A percentile compares a stretch with the other conserved stretches of the same genome.
phyloP scores from a whole-genome alignment of 768 basidiomycete genomes.

The Paxillus involutus region DNA sequence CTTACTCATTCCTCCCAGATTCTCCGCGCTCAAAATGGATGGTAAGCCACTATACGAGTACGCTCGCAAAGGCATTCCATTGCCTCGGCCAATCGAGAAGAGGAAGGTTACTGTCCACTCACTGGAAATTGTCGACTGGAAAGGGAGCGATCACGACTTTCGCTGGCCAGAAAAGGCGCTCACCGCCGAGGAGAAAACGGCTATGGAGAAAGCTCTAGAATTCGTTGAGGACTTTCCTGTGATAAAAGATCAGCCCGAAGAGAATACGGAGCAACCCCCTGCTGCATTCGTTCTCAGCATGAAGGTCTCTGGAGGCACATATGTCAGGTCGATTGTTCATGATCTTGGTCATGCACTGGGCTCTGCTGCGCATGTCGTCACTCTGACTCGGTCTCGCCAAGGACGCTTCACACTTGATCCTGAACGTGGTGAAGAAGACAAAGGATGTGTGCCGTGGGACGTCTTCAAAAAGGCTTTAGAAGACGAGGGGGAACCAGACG shows the following conservation, averaged over 20 bases:
- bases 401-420: conserved; percentile 67
- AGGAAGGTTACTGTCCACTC: conserved; percentile 81
- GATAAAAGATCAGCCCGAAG: conserved; percentile 35
- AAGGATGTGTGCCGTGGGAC: conserved; percentile 70
- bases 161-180: conserved; percentile 74
- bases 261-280: conserved; percentile 44
- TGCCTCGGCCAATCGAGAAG: conserved; percentile 92
- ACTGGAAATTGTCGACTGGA: conserved; percentile 79
- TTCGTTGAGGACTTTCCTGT: conserved; percentile 41
- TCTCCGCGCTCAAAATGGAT: conserved; percentile 98
- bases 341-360: conserved; percentile 84
- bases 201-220: conserved; percentile 65
- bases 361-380: conserved; percentile 92
- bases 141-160: conserved; percentile 72
- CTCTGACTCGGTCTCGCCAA: conserved; percentile 85
- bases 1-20: conserved; percentile 48
- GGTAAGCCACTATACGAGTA: conserved; percentile 95
- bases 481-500: conserved; percentile 53
- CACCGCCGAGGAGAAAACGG: conserved; percentile 63
- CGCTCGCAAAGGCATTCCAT: conserved; percentile 84
- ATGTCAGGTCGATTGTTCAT: conserved; percentile 94
- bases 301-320: conserved; percentile 95
- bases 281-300: conserved; percentile 85
- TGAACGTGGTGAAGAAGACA: conserved; percentile 49
- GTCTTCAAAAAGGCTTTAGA: conserved; percentile 62